Conservation (phyloP, 306 rosid species). For the Acacia crassicarpa region DNA sequence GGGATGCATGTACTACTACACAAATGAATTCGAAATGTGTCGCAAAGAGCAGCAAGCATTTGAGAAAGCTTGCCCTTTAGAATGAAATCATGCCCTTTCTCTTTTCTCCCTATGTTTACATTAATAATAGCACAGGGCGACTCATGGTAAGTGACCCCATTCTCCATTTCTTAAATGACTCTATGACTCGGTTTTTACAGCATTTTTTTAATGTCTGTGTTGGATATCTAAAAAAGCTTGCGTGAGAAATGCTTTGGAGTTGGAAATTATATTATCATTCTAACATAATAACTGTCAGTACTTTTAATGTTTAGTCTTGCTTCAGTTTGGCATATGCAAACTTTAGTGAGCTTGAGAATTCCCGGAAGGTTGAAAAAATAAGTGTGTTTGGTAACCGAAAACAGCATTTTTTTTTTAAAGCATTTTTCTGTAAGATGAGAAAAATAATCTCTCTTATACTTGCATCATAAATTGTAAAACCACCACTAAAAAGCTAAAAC, state of each 20-base stretch:
- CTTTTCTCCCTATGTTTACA: constrained; percentile 20
- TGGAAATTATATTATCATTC: not conserved
- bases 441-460: too few species aligned
- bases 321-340: not conserved
- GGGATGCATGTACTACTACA: constrained; percentile 94
- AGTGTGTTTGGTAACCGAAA: not conserved
- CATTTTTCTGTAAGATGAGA: too few species aligned
- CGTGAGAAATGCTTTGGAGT: not conserved
- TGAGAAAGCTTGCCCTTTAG: constrained; percentile 77
- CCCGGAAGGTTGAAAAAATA: not conserved
- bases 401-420: too few species aligned
- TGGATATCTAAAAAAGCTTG: not conserved
- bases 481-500: too few species aligned
- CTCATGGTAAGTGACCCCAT: constrained; percentile 27
- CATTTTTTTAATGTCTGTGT: not conserved
- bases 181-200: not conserved
- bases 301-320: not conserved
- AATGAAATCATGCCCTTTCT: constrained; percentile 41
- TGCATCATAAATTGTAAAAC: too few species aligned
- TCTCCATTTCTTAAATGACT: not conserved
- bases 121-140: constrained; percentile 46
- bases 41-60: constrained; percentile 92
- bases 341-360: not conserved
- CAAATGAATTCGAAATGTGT: constrained; percentile 91
- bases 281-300: not conserved